These are phyloP conservation scores for Penicillium argentinense DNA, from an alignment of 495 filamentous ascomycete species.

Conservation along the genomic window DNA sequence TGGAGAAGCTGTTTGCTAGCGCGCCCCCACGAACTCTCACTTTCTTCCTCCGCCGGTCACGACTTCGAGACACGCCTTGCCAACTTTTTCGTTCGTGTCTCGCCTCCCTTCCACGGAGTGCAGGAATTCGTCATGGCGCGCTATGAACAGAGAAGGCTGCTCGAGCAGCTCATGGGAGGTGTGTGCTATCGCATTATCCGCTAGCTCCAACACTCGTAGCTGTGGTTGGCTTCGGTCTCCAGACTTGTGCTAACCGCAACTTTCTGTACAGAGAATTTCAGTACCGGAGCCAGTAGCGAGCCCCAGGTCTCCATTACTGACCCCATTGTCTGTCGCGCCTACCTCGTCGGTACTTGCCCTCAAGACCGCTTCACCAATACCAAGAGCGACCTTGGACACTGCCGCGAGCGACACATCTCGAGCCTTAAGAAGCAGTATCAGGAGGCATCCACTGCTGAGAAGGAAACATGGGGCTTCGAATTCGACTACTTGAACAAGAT, in stretches of 20 bases:
- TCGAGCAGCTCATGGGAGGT: constrained; percentile 76
- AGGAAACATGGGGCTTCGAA: constrained; percentile 81
- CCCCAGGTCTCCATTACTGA: constrained; percentile 86
- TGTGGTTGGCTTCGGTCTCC: constrained; percentile 1
- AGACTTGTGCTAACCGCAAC: constrained; percentile 33
- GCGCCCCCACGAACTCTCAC: too few relatives aligned
- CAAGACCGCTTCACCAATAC: constrained; percentile 99
- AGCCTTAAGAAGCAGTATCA: constrained; percentile 87
- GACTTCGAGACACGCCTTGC: too few relatives aligned
- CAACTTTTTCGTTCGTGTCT: too few relatives aligned
- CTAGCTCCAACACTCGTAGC: not conserved
- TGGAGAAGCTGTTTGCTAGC: too few relatives aligned
- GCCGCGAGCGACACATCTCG: constrained; percentile 87
- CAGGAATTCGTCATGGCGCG: constrained; percentile 65
- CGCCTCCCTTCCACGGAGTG: constrained; percentile 8
- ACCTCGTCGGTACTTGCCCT: constrained; percentile 90
- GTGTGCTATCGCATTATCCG: constrained; percentile 12
- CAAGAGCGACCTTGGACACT: constrained; percentile 93
- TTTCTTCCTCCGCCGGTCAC: too few relatives aligned
- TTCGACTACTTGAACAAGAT: constrained; percentile 96
- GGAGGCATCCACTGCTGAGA: constrained; percentile 60
- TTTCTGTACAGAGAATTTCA: constrained; percentile 63
- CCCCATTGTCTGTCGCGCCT: constrained; percentile 91
- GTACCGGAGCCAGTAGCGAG: constrained; percentile 66
- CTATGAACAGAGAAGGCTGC: constrained; percentile 93